A percentile compares a stretch with the other conserved stretches of the same genome.
Evolutionary conservation across 2,329 filamentous ascomycete species (phyloP).

Genomic region (Pyricularia sp.): DNA sequence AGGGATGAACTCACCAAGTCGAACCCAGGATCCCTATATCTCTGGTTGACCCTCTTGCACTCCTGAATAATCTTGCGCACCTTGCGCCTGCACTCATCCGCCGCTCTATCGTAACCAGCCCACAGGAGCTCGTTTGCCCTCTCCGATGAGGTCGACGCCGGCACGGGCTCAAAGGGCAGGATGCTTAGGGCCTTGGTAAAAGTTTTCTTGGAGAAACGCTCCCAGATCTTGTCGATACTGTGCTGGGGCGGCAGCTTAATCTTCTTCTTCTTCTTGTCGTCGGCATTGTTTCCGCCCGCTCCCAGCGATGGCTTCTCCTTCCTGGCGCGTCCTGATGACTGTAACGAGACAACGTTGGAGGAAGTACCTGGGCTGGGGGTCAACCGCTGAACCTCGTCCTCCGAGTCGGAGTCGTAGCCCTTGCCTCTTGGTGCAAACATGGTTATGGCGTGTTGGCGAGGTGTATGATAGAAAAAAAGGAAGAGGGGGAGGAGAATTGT

Average conservation of each 20-base stretch:
- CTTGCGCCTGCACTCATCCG: conserved; percentile 52
- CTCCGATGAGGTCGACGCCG: conserved; percentile 36
- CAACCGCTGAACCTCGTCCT: not conserved
- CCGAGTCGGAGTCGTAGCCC: conserved; percentile 6
- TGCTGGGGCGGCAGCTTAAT: conserved; percentile 52
- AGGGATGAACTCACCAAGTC: conserved; percentile 37
- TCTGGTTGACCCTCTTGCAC: conserved; percentile 67
- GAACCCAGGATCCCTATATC: conserved; percentile 61
- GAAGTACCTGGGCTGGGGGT: not conserved
- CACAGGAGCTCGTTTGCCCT: conserved; percentile 51
- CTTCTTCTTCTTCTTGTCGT: conserved; percentile 48
- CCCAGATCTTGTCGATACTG: conserved; percentile 59
- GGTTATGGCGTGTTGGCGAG: not conserved
- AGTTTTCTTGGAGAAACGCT: conserved; percentile 46
- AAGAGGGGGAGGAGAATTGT: not conserved
- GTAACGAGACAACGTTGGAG: not conserved
- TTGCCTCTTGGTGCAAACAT: conserved; percentile 5
- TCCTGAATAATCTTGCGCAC: conserved; percentile 52
- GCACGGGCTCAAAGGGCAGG: conserved; percentile 53
- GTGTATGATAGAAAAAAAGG: not conserved
- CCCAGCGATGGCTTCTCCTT: not conserved
- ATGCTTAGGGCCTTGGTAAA: conserved; percentile 58
- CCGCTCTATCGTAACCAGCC: conserved; percentile 53
- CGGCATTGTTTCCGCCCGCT: not conserved
- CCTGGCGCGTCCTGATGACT: not conserved